These are phyloP conservation scores for Serendipita sp. DNA, from an alignment of 768 basidiomycete species.

Conservation along the genomic window DNA sequence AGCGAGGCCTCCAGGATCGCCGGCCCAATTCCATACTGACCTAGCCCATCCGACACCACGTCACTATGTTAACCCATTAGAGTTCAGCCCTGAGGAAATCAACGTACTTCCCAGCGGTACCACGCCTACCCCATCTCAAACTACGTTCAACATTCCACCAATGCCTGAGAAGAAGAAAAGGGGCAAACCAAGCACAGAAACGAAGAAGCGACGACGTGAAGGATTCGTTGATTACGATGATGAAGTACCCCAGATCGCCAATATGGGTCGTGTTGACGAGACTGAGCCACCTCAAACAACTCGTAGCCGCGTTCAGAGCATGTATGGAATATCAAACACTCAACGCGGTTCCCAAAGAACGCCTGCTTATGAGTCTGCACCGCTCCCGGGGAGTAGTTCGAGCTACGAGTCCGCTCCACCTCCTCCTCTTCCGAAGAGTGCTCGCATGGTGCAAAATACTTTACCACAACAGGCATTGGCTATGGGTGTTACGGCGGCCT, in stretches of 20 bases:
- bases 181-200: neutral
- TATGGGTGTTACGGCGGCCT: neutral
- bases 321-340: neutral
- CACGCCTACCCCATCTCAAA: neutral
- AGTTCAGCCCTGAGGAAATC: neutral
- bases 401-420: neutral
- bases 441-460: neutral
- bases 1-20: neutral
- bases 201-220: neutral
- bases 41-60: neutral
- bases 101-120: neutral
- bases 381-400: neutral
- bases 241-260: neutral
- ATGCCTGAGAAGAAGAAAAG: neutral
- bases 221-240: neutral
- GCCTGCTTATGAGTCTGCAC: neutral
- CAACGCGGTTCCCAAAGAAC: neutral
- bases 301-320: neutral
- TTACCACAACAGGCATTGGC: neutral
- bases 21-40: neutral
- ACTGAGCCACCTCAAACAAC: neutral
- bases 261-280: neutral
- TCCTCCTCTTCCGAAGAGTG: conserved; percentile 1
- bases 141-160: neutral
- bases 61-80: neutral